Conservation (phyloP, 2,329 filamentous ascomycete genomes). For the Teratosphaeria epicoccoides region DNA sequence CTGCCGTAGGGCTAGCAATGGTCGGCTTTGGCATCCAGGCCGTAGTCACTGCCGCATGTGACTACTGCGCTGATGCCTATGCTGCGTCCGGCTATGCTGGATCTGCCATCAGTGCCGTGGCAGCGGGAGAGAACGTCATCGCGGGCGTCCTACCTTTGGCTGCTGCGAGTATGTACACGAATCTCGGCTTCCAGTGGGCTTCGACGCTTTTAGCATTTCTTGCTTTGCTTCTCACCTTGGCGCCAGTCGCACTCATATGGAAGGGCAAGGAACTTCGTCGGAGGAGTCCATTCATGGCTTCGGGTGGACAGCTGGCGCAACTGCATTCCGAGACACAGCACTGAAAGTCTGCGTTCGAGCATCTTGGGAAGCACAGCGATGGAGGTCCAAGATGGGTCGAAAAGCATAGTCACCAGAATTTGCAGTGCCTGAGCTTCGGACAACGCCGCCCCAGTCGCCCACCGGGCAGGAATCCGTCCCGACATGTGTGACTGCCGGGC, state of each 20-base stretch:
- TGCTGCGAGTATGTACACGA: conserved; percentile 37
- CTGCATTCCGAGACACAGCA: background rate
- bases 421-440: too few species aligned
- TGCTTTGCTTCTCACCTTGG: conserved; percentile 33
- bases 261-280: conserved; percentile 24
- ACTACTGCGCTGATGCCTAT: conserved; percentile 43
- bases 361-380: background rate
- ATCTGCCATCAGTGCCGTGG: conserved; percentile 39
- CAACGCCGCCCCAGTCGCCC: too few species aligned
- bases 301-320: background rate
- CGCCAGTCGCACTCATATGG: conserved; percentile 34
- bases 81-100: conserved; percentile 36
- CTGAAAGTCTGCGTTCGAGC: background rate
- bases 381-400: background rate
- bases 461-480: too few species aligned
- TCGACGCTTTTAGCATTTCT: conserved; percentile 38
- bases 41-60: conserved; percentile 36
- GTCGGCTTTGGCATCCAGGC: conserved; percentile 41
- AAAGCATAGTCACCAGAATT: too few species aligned
- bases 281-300: conserved; percentile 25
- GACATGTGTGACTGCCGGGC: too few species aligned
- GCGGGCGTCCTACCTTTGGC: conserved; percentile 40
- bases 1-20: conserved; percentile 37
- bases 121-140: conserved; percentile 39
- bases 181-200: conserved; percentile 40